Conservation (phyloP, 352 stramenopile genomes). For the Globisporangium emineosum region DNA sequence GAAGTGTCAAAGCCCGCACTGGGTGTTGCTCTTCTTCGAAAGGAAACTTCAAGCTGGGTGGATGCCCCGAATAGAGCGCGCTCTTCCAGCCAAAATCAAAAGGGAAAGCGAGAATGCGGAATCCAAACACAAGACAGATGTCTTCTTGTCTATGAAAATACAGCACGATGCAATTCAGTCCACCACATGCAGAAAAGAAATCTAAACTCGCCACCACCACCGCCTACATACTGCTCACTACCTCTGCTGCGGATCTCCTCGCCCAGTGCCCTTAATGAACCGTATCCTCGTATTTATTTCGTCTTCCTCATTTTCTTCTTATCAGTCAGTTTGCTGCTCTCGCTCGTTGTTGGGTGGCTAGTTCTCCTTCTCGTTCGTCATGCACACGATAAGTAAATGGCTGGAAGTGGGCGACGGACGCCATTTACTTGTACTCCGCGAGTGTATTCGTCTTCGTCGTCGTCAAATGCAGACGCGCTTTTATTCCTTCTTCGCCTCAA, state of each 20-base stretch:
- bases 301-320: background rate
- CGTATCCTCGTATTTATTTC: background rate
- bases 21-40: background rate
- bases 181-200: constrained; percentile 5
- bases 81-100: background rate
- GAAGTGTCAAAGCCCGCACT: constrained; percentile 11
- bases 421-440: background rate
- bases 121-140: background rate
- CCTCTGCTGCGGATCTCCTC: background rate
- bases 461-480: background rate
- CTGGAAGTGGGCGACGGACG: background rate
- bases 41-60: constrained; percentile 6
- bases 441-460: background rate
- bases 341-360: background rate
- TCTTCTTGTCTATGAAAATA: constrained; percentile 11
- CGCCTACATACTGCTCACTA: background rate
- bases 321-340: background rate
- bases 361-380: background rate
- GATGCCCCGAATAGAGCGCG: constrained; percentile 1
- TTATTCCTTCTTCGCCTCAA: constrained; percentile 18
- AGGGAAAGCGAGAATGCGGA: constrained; percentile 5
- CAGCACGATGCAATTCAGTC: background rate
- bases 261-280: background rate
- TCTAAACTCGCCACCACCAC: background rate
- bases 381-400: background rate